Conservation (phyloP, 768 basidiomycete genomes). For the Leccinum disarticulatum region DNA sequence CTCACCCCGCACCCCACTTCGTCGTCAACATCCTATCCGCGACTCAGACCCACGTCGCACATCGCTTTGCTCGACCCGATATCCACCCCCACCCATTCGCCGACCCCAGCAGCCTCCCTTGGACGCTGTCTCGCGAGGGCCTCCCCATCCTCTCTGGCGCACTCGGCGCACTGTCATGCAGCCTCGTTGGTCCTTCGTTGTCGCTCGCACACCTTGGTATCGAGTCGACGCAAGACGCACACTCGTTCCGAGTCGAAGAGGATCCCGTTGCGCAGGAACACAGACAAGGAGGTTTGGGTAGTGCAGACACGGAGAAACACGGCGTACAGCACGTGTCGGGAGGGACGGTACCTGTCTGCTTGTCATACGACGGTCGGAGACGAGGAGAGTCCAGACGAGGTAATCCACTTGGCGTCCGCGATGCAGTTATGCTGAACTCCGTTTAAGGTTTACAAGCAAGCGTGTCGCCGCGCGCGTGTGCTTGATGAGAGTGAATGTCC, state of each 20-base stretch:
- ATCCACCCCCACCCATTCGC: slow-evolving; percentile 61
- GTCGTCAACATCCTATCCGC: slow-evolving; percentile 81
- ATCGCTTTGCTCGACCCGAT: slow-evolving; percentile 73
- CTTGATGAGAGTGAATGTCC: too few relatives aligned
- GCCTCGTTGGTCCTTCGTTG: slow-evolving; percentile 57
- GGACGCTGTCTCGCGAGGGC: slow-evolving; percentile 48
- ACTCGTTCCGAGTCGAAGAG: background rate
- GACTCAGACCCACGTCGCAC: slow-evolving; percentile 58
- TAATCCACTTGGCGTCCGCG: too few relatives aligned
- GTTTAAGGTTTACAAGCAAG: too few relatives aligned
- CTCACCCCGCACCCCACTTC: slow-evolving; percentile 45
- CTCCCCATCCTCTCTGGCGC: slow-evolving; percentile 58
- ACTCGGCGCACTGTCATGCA: slow-evolving; percentile 74
- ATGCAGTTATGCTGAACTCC: too few relatives aligned
- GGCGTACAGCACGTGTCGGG: slow-evolving; percentile 23
- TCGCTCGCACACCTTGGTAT: slow-evolving; percentile 56
- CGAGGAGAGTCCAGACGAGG: too few relatives aligned
- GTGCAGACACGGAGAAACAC: background rate
- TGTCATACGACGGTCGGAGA: too few relatives aligned
- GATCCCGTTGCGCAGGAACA: slow-evolving; percentile 22
- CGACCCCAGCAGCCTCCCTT: slow-evolving; percentile 30
- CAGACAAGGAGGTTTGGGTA: background rate
- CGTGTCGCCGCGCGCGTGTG: too few relatives aligned
- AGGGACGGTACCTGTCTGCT: slow-evolving; percentile 18
- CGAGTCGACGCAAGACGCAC: background rate